Percentiles rank a stretch among this genome's conserved stretches.
phyloP scores from a whole-genome alignment of 345 rosid species.

The Gossypium australe region DNA sequence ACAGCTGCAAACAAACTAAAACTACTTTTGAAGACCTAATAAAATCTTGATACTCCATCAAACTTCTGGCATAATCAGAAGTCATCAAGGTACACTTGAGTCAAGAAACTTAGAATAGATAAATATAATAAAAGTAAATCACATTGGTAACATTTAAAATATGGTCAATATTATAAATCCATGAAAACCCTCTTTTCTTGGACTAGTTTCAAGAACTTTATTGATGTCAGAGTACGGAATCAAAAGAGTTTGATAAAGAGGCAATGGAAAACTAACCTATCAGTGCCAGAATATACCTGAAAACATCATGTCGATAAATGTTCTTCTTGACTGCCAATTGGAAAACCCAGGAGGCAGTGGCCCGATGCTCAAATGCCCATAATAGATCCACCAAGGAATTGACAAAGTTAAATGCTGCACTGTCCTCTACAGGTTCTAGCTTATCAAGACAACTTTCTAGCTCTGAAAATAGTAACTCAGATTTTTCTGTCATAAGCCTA shows the following conservation, averaged over 20 bases:
- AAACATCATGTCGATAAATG: constrained; percentile 64
- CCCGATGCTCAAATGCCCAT: constrained; percentile 93
- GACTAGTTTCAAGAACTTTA: background rate
- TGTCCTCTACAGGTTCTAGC: constrained; percentile 60
- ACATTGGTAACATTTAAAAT: background rate
- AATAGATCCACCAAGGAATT: constrained; percentile 80
- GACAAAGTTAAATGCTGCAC: constrained; percentile 84
- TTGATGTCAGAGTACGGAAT: background rate
- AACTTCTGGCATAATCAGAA: background rate
- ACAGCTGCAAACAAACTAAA: background rate
- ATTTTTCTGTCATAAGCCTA: constrained; percentile 67
- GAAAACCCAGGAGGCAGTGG: constrained; percentile 90
- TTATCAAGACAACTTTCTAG: constrained; percentile 62
- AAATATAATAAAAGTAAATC: background rate
- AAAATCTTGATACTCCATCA: background rate
- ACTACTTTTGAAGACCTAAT: background rate
- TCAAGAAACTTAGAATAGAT: background rate
- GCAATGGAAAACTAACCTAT: constrained; percentile 24
- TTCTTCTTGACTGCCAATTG: constrained; percentile 71
- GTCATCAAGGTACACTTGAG: background rate
- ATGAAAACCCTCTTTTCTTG: background rate
- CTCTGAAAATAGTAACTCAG: constrained; percentile 53
- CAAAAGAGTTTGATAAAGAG: background rate
- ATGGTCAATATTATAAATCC: background rate
- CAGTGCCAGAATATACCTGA: constrained; percentile 52